Conservation (phyloP, 1,284 basidiomycete species). For the Baeospora myosura region DNA sequence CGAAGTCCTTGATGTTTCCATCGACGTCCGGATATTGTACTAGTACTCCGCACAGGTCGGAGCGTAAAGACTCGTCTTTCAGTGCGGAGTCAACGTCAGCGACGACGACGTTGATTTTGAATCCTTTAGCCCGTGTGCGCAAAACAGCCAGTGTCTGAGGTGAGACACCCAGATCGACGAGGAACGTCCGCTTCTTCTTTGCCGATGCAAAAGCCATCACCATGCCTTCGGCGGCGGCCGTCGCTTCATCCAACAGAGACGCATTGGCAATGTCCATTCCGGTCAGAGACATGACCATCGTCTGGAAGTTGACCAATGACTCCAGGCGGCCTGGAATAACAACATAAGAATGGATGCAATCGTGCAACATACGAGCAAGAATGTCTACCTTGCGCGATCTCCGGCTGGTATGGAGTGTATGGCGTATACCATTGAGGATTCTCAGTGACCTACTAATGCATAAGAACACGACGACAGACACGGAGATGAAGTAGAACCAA, state of each 20-base stretch:
- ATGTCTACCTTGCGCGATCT: constrained; percentile 79
- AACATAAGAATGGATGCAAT: constrained; percentile 12
- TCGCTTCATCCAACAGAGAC: constrained; percentile 86
- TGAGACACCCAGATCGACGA: constrained; percentile 76
- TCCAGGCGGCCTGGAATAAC: constrained; percentile 76
- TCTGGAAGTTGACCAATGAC: constrained; percentile 95
- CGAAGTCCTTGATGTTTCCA: constrained; percentile 79
- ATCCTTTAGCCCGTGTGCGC: constrained; percentile 81
- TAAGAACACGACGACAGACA: too few species aligned
- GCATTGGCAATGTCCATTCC: constrained; percentile 94
- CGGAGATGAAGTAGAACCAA: constrained; percentile 28
- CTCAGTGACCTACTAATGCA: constrained; percentile 70
- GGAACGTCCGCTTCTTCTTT: constrained; percentile 78
- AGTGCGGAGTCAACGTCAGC: constrained; percentile 50
- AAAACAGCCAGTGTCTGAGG: constrained; percentile 88
- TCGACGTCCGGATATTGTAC: constrained; percentile 92
- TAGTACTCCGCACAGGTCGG: constrained; percentile 79
- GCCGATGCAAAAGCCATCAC: constrained; percentile 68
- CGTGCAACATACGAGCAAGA: constrained; percentile 6
- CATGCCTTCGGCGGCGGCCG: constrained; percentile 91
- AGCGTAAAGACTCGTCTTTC: constrained; percentile 45
- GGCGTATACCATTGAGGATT: constrained; percentile 99
- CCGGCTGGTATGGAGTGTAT: constrained; percentile 92
- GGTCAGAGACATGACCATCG: constrained; percentile 92
- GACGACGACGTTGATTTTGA: constrained; percentile 71